A percentile compares a stretch with the other conserved stretches of the same genome.
These are phyloP conservation scores for Daldinia sp. DNA, from an alignment of 2,329 filamentous ascomycete genomes.

Conservation along the genomic window DNA sequence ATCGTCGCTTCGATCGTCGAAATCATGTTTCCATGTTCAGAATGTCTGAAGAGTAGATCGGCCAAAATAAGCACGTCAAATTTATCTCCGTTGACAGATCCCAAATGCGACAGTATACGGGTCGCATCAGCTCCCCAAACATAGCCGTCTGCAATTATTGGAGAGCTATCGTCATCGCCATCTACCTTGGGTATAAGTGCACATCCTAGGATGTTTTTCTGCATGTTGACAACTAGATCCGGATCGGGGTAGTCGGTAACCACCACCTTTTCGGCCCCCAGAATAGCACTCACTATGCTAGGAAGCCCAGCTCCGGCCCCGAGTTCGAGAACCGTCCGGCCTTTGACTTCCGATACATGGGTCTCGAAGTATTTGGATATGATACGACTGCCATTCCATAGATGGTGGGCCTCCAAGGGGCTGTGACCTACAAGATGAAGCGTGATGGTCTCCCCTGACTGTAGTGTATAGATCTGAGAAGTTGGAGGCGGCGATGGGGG, in stretches of 20 bases:
- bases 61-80: conserved; percentile 89
- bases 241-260: conserved; percentile 90
- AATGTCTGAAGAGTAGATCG: conserved; percentile 90
- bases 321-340: conserved; percentile 82
- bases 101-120: conserved; percentile 66
- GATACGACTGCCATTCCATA: conserved; percentile 90
- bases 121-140: conserved; percentile 79
- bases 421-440: conserved; percentile 86
- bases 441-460: conserved; percentile 69
- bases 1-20: conserved; percentile 75
- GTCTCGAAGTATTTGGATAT: conserved; percentile 81
- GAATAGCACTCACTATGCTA: conserved; percentile 76
- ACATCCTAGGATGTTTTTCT: conserved; percentile 74
- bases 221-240: conserved; percentile 82
- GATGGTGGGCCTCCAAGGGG: conserved; percentile 86
- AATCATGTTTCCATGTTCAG: conserved; percentile 81
- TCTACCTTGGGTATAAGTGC: conserved; percentile 47
- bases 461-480: conserved; percentile 73
- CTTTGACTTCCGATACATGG: conserved; percentile 67
- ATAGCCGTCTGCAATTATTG: conserved; percentile 72
- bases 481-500: conserved; percentile 79
- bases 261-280: conserved; percentile 75
- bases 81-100: conserved; percentile 46
- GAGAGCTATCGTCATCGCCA: conserved; percentile 42
- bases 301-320: conserved; percentile 89